A percentile compares a stretch with the other conserved stretches of the same genome.
These are phyloP conservation scores for Nicotiana benthamiana DNA, from an alignment of 257 asterid species.

Conservation along the genomic window DNA sequence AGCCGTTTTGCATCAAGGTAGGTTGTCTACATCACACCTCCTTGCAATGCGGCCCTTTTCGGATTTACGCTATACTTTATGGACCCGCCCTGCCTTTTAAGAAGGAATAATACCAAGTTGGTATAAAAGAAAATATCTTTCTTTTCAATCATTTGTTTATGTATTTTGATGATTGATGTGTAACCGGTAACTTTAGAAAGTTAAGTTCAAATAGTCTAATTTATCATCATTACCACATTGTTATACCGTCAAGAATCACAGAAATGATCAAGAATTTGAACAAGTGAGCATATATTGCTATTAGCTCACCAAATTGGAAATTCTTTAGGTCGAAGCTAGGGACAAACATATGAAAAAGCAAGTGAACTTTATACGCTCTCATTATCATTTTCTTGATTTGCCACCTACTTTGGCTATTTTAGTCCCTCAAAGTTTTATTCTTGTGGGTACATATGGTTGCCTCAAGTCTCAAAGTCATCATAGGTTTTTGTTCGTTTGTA, in stretches of 20 bases:
- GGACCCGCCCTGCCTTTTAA: conserved; percentile 5
- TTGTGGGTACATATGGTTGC: not conserved
- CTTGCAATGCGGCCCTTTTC: no score
- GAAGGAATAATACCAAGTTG: conserved; percentile 46
- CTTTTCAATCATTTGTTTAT: conserved; percentile 64
- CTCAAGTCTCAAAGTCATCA: conserved; percentile 27
- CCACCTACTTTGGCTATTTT: conserved; percentile 24
- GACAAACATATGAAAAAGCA: conserved; percentile 25
- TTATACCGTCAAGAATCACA: conserved; percentile 26
- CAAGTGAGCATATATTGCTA: not conserved
- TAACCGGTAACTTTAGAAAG: conserved; percentile 55
- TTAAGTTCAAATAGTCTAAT: conserved; percentile 45
- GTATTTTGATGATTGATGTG: conserved; percentile 59
- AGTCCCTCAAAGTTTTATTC: conserved; percentile 9
- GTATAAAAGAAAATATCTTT: conserved; percentile 31
- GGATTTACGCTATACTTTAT: no score
- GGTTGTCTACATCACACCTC: no score
- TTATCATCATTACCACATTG: conserved; percentile 41
- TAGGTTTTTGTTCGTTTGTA: conserved; percentile 19
- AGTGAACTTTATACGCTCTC: conserved; percentile 19
- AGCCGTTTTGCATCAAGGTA: no score
- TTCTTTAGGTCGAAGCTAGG: conserved; percentile 19
- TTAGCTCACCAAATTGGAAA: conserved; percentile 13
- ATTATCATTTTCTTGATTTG: conserved; percentile 27
- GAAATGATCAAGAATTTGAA: conserved; percentile 22